Percentiles rank a stretch among this genome's conserved stretches.
Evolutionary conservation across 306 rosid species (phyloP).

Genomic region (Hippophae tibetana): DNA sequence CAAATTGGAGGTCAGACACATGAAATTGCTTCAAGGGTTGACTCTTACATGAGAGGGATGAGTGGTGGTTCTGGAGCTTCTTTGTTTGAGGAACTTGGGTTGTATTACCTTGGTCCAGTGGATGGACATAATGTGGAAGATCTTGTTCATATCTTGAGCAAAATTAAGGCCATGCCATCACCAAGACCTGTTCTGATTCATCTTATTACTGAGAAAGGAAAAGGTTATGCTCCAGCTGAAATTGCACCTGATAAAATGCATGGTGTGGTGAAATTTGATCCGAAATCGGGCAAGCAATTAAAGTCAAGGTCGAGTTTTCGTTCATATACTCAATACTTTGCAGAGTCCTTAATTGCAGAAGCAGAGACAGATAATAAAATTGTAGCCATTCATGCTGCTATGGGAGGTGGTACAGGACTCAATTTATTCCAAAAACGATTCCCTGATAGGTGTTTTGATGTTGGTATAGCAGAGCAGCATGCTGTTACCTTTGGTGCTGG

Average conservation of each 20-base stretch:
- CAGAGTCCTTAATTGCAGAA: constrained; percentile 47
- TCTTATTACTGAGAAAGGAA: constrained; percentile 56
- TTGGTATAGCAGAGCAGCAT: constrained; percentile 64
- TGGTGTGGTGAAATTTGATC: constrained; percentile 62
- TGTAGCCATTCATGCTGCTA: constrained; percentile 58
- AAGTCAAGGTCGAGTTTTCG: constrained; percentile 27
- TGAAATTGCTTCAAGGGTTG: constrained; percentile 40
- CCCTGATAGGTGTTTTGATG: constrained; percentile 51
- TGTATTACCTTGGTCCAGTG: constrained; percentile 50
- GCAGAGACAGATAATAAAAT: constrained; percentile 43
- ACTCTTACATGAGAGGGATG: constrained; percentile 34
- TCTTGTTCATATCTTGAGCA: constrained; percentile 35
- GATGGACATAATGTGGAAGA: constrained; percentile 53
- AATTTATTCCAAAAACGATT: constrained; percentile 48
- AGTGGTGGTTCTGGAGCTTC: constrained; percentile 29
- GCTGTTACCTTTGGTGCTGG: constrained; percentile 66
- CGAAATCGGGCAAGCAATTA: constrained; percentile 45
- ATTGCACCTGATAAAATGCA: constrained; percentile 63
- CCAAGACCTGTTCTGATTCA: constrained; percentile 59
- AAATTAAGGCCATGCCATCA: constrained; percentile 33
- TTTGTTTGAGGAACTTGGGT: constrained; percentile 57
- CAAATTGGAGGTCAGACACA: constrained; percentile 36
- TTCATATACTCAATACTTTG: constrained; percentile 49
- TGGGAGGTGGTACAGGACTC: constrained; percentile 79
- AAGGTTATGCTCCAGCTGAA: constrained; percentile 57